Evolutionary conservation across 345 rosid species (phyloP).

Genomic region (Gossypium longicalyx): DNA sequence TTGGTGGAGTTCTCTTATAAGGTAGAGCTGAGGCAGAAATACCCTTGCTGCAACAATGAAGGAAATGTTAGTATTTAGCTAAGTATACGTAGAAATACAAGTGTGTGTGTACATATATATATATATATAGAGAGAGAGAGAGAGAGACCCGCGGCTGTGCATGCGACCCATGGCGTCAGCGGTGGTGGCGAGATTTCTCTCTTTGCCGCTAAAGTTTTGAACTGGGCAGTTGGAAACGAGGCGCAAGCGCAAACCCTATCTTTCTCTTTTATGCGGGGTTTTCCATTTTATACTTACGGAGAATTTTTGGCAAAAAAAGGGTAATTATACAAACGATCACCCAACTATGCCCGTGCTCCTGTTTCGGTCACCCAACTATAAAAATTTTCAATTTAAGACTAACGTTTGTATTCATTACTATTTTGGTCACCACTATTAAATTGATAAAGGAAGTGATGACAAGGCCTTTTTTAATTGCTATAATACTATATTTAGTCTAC

Average conservation of each 20-base stretch:
- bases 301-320: no score
- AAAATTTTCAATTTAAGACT: no score
- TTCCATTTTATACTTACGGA: neutral
- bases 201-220: neutral
- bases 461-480: no score
- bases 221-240: slow-evolving; percentile 12
- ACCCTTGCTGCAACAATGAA: slow-evolving; percentile 40
- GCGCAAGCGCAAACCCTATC: slow-evolving; percentile 23
- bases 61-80: neutral
- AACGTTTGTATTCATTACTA: no score
- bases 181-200: neutral
- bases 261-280: neutral
- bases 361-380: no score
- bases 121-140: neutral
- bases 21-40: slow-evolving; percentile 56
- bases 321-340: no score
- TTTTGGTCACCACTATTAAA: no score
- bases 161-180: slow-evolving; percentile 51
- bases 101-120: neutral
- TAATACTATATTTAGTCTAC: no score
- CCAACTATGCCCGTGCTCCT: no score
- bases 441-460: no score
- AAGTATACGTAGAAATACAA: neutral
- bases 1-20: slow-evolving; percentile 52
- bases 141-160: slow-evolving; percentile 46